Evolutionary conservation across 371 early-diverging fungal genomes (phyloP).

Genomic region (Apophysomyces variabilis): DNA sequence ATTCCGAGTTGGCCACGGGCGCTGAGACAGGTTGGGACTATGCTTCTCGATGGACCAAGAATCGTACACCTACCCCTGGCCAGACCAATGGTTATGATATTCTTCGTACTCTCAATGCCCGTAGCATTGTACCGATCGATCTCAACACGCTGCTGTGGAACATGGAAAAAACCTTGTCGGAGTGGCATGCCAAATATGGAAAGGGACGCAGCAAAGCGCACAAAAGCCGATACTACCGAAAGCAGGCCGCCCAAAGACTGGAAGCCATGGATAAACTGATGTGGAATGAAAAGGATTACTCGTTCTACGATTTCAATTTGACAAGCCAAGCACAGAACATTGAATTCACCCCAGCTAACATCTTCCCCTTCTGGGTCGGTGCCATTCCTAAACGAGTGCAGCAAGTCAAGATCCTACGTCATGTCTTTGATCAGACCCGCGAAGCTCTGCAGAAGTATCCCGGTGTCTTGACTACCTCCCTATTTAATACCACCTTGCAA

Average conservation of each 20-base stretch:
- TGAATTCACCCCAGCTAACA: slow-evolving; percentile 45
- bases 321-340: slow-evolving; percentile 32
- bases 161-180: slow-evolving; percentile 65
- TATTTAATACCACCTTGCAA: slow-evolving; percentile 67
- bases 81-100: slow-evolving; percentile 36
- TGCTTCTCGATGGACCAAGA: slow-evolving; percentile 72
- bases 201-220: slow-evolving; percentile 14
- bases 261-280: slow-evolving; percentile 53
- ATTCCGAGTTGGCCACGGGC: slow-evolving; percentile 76
- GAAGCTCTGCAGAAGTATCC: slow-evolving; percentile 38
- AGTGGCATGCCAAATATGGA: slow-evolving; percentile 46
- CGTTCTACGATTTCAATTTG: slow-evolving; percentile 65
- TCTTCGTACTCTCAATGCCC: slow-evolving; percentile 60
- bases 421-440: slow-evolving; percentile 40
- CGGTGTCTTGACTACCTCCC: slow-evolving; percentile 75
- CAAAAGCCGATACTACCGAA: slow-evolving; percentile 35
- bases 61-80: slow-evolving; percentile 29
- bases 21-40: slow-evolving; percentile 95
- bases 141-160: slow-evolving; percentile 84
- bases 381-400: slow-evolving; percentile 37
- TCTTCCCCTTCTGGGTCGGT: slow-evolving; percentile 57
- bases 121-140: slow-evolving; percentile 80
- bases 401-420: slow-evolving; percentile 21
- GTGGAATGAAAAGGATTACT: slow-evolving; percentile 48
- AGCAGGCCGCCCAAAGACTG: slow-evolving; percentile 41